Evolutionary conservation across 2,329 filamentous ascomycete genomes (phyloP).

Genomic region (Stachybotrys echinatus): DNA sequence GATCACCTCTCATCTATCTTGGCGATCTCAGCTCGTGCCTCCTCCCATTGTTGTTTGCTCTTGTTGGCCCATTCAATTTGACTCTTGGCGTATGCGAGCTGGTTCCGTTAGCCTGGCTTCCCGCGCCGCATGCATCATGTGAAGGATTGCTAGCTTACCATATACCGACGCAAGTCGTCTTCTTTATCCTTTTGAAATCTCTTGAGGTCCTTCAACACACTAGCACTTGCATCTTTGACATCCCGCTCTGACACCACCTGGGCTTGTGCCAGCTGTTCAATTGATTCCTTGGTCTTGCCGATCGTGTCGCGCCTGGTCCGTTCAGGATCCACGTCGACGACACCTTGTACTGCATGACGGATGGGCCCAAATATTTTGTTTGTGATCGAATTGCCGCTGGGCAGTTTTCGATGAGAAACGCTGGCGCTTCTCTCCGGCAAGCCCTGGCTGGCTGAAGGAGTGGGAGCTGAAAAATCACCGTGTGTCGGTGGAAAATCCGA

Average conservation of each 20-base stretch:
- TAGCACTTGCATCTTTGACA: slow-evolving; percentile 85
- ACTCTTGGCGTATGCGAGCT: slow-evolving; percentile 89
- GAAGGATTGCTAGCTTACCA: slow-evolving; percentile 58
- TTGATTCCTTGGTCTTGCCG: slow-evolving; percentile 87
- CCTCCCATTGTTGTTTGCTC: slow-evolving; percentile 85
- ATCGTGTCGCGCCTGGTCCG: slow-evolving; percentile 88
- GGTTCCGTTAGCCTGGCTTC: slow-evolving; percentile 13
- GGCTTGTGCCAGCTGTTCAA: slow-evolving; percentile 83
- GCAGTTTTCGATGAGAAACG: slow-evolving; percentile 66
- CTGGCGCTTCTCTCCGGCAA: slow-evolving; percentile 49
- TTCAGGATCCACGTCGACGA: slow-evolving; percentile 94
- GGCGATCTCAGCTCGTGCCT: slow-evolving; percentile 78
- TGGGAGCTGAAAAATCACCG: slow-evolving; percentile 58
- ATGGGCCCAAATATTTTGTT: slow-evolving; percentile 92
- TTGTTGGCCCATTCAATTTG: slow-evolving; percentile 94
- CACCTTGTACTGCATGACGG: slow-evolving; percentile 91
- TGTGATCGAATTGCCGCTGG: slow-evolving; percentile 86
- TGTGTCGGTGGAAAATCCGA: slow-evolving; percentile 93
- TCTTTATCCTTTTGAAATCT: slow-evolving; percentile 95
- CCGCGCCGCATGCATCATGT: background rate
- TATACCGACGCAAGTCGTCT: slow-evolving; percentile 86
- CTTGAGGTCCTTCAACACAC: slow-evolving; percentile 83
- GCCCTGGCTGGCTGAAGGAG: slow-evolving; percentile 70
- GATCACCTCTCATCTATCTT: slow-evolving; percentile 65
- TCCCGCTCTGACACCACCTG: slow-evolving; percentile 84